Base-by-base conservation (phyloP, 2,329 filamentous ascomycete species). In the Phoma sp. region DNA sequence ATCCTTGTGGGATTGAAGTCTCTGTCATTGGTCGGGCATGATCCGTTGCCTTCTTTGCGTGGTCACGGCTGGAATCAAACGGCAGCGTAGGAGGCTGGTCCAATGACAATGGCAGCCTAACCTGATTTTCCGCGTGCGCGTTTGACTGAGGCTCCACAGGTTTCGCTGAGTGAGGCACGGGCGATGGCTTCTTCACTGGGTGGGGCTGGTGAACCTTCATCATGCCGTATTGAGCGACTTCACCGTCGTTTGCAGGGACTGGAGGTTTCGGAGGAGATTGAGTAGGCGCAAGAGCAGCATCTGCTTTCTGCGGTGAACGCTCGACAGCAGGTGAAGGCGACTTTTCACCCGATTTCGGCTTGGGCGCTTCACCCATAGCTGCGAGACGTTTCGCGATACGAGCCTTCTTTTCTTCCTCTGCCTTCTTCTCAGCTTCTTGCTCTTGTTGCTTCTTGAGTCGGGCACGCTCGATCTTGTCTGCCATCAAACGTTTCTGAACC, bases 351-450 rank as follows among this genome's bases (percentile, higher is more conserved):
- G 58, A 41, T 54, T 75, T 74, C 1, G 67, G 45, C 57, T 72
- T 72, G 9, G 67, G 57, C 2, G 83, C 79, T 13, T 87, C 85
- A 0, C 87, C 89, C 68, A 93, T 77, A 7, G 86, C 85, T 63
- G 88, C 88, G 41, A 93, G 76, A 72, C 90, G 91, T 68, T 88
- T 82, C 42, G 86, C 83, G 57, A 93, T 86, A 23, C 89, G 84
- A 67, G 90, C 88, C 64, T 84, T 83, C 55, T 82, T 84, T 14
- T 84, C 89, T n/a, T 86, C 87, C 67, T 91, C 88, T 65, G 90
- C 87, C n/a, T 80, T 83, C 18, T 83, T 86, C 70, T 91, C 83
- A 53, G 89, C 88, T 55, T 74, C 71, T 44, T 61, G 51, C 37
- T 72, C 66, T 48, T 71, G 68, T 53, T 89, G 87, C 66, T 87